Percentiles rank a stretch among this genome's conserved stretches.
Evolutionary conservation across 352 stramenopile species (phyloP).

Genomic region (Globisporangium perplexum): DNA sequence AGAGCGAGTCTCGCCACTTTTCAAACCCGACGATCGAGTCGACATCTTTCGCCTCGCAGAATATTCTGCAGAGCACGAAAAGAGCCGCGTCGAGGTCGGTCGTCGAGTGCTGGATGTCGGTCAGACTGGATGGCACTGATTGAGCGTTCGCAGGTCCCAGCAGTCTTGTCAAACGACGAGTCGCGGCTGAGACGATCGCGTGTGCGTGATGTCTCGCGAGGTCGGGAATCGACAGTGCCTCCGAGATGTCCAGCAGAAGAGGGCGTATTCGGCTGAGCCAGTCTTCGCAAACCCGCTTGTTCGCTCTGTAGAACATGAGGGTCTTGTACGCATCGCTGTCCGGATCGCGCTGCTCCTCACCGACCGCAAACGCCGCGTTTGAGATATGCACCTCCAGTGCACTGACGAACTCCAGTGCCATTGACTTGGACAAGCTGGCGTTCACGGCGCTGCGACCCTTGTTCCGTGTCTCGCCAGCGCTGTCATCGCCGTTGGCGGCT

Average conservation of each 20-base stretch:
- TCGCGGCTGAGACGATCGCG: conserved; percentile 26
- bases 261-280: conserved; percentile 63
- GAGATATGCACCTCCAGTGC: conserved; percentile 43
- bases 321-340: conserved; percentile 48
- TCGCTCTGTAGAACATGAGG: conserved; percentile 51
- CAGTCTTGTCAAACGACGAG: conserved; percentile 29
- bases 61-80: conserved; percentile 32
- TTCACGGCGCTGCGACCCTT: neutral
- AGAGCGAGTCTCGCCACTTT: conserved; percentile 32
- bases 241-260: conserved; percentile 40
- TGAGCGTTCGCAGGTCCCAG: conserved; percentile 17
- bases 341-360: conserved; percentile 17
- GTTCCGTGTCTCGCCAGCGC: neutral
- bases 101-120: conserved; percentile 26
- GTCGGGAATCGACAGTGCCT: conserved; percentile 16
- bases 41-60: conserved; percentile 44
- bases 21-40: conserved; percentile 46
- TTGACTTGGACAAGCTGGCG: conserved; percentile 21
- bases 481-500: neutral
- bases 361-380: conserved; percentile 18
- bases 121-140: conserved; percentile 11
- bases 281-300: conserved; percentile 63
- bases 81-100: conserved; percentile 41
- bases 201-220: conserved; percentile 40
- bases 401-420: conserved; percentile 52